Evolutionary conservation across 257 asterid genomes (phyloP).

Genomic region (Solanum tacnaense): DNA sequence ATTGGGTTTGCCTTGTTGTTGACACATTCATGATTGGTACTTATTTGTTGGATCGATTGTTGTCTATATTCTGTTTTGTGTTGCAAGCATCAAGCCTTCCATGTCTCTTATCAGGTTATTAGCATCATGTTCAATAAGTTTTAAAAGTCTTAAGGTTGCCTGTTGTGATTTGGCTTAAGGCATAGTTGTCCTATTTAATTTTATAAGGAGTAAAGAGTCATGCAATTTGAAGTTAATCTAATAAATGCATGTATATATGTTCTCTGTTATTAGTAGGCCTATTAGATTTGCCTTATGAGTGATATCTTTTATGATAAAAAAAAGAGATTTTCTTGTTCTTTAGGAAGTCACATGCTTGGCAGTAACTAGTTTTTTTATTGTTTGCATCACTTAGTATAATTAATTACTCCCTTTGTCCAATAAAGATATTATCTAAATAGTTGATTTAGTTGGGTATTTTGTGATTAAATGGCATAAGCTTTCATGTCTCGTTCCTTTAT

Average conservation of each 20-base stretch:
- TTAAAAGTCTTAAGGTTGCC: background rate
- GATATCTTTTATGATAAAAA: background rate
- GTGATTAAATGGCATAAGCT: background rate
- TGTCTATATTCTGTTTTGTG: background rate
- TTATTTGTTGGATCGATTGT: background rate
- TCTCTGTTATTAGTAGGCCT: background rate
- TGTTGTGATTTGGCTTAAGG: background rate
- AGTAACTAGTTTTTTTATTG: background rate
- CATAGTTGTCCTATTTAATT: background rate
- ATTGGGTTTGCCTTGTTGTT: background rate
- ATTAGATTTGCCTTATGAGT: background rate
- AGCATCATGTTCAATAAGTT: background rate
- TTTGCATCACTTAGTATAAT: background rate
- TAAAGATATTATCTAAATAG: background rate
- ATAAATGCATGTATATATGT: too few relatives aligned
- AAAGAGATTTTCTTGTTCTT: background rate
- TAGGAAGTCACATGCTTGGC: background rate
- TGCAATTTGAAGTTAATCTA: too few relatives aligned
- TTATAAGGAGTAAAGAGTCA: too few relatives aligned
- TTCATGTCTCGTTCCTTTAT: background rate
- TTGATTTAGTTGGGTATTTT: background rate
- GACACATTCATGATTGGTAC: background rate
- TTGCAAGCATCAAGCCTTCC: background rate
- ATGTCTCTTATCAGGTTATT: background rate
- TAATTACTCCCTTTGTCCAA: background rate